Evolutionary conservation across 1,284 basidiomycete species (phyloP).

Genomic region (Chondrostereum purpureum): DNA sequence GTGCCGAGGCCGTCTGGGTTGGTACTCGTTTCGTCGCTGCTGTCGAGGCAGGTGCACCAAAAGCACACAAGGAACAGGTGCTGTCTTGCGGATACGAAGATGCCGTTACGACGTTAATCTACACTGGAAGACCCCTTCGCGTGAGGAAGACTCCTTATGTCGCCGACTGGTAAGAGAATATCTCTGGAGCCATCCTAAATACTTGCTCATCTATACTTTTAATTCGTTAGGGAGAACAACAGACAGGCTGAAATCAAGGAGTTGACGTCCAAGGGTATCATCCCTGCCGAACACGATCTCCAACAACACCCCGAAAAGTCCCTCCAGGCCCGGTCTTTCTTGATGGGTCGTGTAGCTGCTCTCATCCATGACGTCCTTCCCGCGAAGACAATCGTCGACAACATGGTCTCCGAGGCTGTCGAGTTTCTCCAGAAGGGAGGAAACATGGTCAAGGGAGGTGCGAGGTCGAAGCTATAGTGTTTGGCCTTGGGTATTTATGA

Average conservation of each 20-base stretch:
- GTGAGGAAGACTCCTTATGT: slow-evolving; percentile 78
- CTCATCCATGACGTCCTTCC: slow-evolving; percentile 54
- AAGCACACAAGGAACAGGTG: slow-evolving; percentile 71
- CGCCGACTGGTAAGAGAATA: slow-evolving; percentile 44
- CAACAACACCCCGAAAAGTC: slow-evolving; percentile 74
- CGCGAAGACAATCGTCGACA: slow-evolving; percentile 61
- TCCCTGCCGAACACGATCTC: slow-evolving; percentile 69
- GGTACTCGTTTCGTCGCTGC: slow-evolving; percentile 89
- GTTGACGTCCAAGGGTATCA: slow-evolving; percentile 69
- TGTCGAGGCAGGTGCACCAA: slow-evolving; percentile 75
- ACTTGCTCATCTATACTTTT: slow-evolving; percentile 4
- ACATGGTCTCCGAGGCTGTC: slow-evolving; percentile 55
- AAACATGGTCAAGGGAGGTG: slow-evolving; percentile 28
- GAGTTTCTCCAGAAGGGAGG: slow-evolving; percentile 32
- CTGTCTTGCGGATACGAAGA: slow-evolving; percentile 67
- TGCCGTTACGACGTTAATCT: slow-evolving; percentile 67
- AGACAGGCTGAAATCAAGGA: slow-evolving; percentile 61
- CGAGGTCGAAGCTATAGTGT: slow-evolving; percentile 18
- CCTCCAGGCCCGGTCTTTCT: slow-evolving; percentile 10
- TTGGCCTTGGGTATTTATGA: neutral
- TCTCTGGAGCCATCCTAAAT: no score
- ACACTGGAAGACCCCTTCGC: slow-evolving; percentile 79
- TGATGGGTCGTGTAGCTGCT: slow-evolving; percentile 17
- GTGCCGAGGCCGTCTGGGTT: slow-evolving; percentile 83
- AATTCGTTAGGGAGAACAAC: slow-evolving; percentile 47